Conservation (phyloP, 768 basidiomycete species). For the Zangia roseola region DNA sequence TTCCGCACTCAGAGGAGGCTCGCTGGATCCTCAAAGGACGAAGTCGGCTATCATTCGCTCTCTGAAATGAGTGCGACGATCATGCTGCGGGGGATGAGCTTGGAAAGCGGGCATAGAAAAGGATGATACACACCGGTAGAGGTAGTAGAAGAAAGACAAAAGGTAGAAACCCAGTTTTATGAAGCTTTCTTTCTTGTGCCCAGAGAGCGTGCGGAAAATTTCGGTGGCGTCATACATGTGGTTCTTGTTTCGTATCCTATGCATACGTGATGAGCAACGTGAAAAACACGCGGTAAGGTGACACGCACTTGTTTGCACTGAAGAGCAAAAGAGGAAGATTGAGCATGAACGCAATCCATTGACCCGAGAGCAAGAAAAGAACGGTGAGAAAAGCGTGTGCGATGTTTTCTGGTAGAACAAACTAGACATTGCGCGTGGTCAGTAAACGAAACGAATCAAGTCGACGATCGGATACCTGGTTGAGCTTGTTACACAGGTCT, state of each 20-base stretch:
- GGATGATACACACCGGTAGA: slow-evolving; percentile 66
- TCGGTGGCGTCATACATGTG: slow-evolving; percentile 99
- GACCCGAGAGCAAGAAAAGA: slow-evolving; percentile 91
- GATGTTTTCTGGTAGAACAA: slow-evolving; percentile 94
- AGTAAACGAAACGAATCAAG: neutral
- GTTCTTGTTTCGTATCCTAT: slow-evolving; percentile 85
- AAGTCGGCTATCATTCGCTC: slow-evolving; percentile 49
- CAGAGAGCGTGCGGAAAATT: slow-evolving; percentile 92
- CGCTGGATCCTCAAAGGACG: no score
- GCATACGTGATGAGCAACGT: neutral
- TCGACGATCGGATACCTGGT: slow-evolving; percentile 61
- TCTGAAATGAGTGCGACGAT: slow-evolving; percentile 84
- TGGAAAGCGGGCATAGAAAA: neutral
- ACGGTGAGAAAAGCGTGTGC: slow-evolving; percentile 90
- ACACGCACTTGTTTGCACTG: slow-evolving; percentile 90
- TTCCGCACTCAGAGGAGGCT: no score
- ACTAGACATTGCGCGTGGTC: slow-evolving; percentile 48
- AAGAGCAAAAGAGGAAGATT: slow-evolving; percentile 87
- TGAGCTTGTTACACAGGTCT: slow-evolving; percentile 99
- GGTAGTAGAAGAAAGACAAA: slow-evolving; percentile 88
- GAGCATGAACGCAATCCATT: slow-evolving; percentile 91
- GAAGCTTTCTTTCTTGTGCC: slow-evolving; percentile 96
- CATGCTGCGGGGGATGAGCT: slow-evolving; percentile 53
- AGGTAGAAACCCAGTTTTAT: slow-evolving; percentile 94
- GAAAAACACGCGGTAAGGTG: neutral